Base-by-base conservation (phyloP, 345 rosid species). In the Raphanus raphanistrum region DNA sequence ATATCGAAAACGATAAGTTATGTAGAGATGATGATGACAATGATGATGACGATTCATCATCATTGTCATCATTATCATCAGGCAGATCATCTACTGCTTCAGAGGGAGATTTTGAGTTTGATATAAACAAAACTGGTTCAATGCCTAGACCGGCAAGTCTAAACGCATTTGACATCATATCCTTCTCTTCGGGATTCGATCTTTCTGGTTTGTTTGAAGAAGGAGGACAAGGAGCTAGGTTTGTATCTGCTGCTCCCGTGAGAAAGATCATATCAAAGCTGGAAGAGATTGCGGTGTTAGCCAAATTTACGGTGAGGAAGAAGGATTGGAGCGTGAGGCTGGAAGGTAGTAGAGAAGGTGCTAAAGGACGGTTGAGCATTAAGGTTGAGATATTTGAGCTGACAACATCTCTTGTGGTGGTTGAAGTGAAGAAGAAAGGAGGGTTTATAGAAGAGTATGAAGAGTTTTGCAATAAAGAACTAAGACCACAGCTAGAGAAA, bases 351-450 rank as follows among this genome's bases (percentile, higher is more conserved):
- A 82, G 87, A 81, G 89, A 87, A 77, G 90, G 94, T 0, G 88
- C 82, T 16, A 89, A 85, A 63, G 93, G 93, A 71, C 89, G 88
- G 1, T 75, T 89, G 70, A 81, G 90, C 6, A 85, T 89, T 69
- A 84, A 84, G 2, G 86, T 87, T 3, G 93, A 89, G 84, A 84
- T 89, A 13, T 89, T 87, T 54, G 93, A 89, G 69, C 65, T 89
- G 63, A 90, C 90, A 13, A 80, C 90, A 3, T 75, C 79, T n/a
- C 83, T 93, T 84, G 92, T 87, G 55, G 87, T 93, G 59, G 88
- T 93, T 72, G 98, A 93, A 76, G 96, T 93, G 28, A 91, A 86
- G 96, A 93, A 90, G 88, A 91, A 93, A 85, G 91, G 96, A 73
- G 98, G 98, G n/a, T 89, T 90, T 38, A 84, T 60, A 80, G 88